Evolutionary conservation across 176 grass and related monocot genomes (phyloP).

Genomic region (Oryza rufipogon): DNA sequence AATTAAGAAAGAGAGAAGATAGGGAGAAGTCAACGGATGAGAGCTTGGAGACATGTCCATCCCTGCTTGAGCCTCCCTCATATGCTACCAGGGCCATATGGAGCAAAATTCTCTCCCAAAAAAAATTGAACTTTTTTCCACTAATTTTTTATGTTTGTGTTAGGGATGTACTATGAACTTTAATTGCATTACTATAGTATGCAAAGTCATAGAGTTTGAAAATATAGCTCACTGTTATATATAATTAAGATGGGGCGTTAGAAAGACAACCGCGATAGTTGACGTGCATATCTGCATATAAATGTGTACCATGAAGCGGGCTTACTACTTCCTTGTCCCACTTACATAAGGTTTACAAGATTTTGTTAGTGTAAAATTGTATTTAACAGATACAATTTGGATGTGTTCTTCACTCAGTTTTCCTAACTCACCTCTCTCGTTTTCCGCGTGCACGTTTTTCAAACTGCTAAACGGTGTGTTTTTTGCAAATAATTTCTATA

Average conservation of each 20-base stretch:
- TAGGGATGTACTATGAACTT: neutral
- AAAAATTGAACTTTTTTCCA: neutral
- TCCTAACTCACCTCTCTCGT: no score
- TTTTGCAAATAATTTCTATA: no score
- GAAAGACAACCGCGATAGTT: neutral
- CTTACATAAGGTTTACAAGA: no score
- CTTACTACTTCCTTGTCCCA: no score
- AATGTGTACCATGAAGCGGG: neutral
- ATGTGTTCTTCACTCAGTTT: no score
- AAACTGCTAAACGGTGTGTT: no score
- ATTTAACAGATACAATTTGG: no score
- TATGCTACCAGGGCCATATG: conserved; percentile 33
- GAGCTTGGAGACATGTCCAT: neutral
- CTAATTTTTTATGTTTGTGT: neutral
- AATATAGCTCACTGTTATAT: neutral
- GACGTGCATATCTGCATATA: neutral
- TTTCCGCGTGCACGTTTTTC: no score
- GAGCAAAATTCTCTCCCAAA: neutral
- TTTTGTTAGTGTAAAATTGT: no score
- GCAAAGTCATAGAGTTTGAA: neutral
- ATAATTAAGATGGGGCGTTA: neutral
- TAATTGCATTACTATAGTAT: neutral
- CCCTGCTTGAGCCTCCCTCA: conserved; percentile 37
- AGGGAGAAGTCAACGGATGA: conserved; percentile 20
- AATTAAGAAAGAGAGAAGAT: neutral